These are phyloP conservation scores for Sugiyamaella xylanicola DNA, from an alignment of 1,139 yeast genomes.

Conservation along the genomic window DNA sequence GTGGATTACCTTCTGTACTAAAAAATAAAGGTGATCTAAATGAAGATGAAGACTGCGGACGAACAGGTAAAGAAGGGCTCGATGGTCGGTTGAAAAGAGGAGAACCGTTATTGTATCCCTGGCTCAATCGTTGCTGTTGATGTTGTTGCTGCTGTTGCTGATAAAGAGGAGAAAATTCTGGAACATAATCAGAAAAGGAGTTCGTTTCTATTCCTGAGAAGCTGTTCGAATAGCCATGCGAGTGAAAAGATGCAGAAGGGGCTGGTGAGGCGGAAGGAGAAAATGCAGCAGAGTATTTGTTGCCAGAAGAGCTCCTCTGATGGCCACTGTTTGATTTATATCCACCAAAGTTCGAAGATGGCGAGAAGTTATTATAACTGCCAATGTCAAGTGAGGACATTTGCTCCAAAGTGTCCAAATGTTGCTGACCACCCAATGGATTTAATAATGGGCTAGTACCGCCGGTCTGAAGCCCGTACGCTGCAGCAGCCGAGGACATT, in stretches of 20 bases:
- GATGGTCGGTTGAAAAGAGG: conserved; percentile 28
- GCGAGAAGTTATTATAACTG: conserved; percentile 1
- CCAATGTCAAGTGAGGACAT: conserved; percentile 13
- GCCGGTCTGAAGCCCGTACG: conserved; percentile 11
- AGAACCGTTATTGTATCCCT: background rate
- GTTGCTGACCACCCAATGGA: conserved; percentile 3
- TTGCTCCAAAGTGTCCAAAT: conserved; percentile 8
- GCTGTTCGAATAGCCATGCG: conserved; percentile 18
- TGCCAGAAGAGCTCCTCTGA: conserved; percentile 7
- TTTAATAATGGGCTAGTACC: conserved; percentile 5
- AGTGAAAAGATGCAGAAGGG: conserved; percentile 8
- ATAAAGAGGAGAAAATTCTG: conserved; percentile 14
- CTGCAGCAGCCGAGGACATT: conserved; percentile 35
- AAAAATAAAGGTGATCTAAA: conserved; percentile 24
- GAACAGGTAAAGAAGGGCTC: conserved; percentile 33
- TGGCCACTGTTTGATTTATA: conserved; percentile 2
- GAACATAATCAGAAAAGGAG: conserved; percentile 9
- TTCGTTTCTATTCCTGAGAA: conserved; percentile 6
- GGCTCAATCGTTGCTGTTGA: conserved; percentile 4
- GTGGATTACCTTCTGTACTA: background rate
- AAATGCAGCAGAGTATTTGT: conserved; percentile 9
- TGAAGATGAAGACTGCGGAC: conserved; percentile 35
- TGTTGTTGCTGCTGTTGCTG: conserved; percentile 20
- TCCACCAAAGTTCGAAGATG: background rate
- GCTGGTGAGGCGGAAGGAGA: conserved; percentile 11